Evolutionary conservation across 225 moss, liverwort and hornwort genomes (phyloP).

Genomic region (Rhytidiadelphus loreus): DNA sequence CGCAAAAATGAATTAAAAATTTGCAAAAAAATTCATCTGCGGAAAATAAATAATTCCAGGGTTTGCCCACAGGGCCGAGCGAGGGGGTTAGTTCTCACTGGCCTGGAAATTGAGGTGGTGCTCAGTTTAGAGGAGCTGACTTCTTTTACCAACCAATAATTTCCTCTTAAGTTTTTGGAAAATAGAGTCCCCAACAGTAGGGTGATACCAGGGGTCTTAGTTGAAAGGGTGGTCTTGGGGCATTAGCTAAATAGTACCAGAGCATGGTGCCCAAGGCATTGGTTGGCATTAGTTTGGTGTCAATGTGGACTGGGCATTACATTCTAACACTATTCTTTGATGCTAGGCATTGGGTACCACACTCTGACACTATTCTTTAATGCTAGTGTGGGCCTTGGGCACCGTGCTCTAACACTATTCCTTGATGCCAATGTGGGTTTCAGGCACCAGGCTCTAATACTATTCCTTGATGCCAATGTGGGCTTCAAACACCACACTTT

Average conservation of each 20-base stretch:
- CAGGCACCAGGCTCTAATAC: accelerated
- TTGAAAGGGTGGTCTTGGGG: background rate
- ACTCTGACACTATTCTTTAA: accelerated
- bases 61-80: no score
- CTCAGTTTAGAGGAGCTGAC: background rate
- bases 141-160: background rate
- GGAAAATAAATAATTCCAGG: no score
- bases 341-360: accelerated
- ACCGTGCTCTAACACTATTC: accelerated
- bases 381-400: accelerated
- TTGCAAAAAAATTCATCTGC: no score
- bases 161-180: background rate
- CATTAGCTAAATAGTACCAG: accelerated
- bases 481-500: accelerated
- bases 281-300: background rate
- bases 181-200: background rate
- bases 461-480: background rate
- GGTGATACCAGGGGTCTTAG: accelerated
- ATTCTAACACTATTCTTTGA: accelerated
- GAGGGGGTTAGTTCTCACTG: no score
- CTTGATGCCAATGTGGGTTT: background rate
- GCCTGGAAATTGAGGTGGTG: background rate
- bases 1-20: no score
- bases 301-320: accelerated
- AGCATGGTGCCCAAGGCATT: accelerated